Base-by-base conservation (phyloP, 2,329 filamentous ascomycete genomes). In the Beauveria sp. region DNA sequence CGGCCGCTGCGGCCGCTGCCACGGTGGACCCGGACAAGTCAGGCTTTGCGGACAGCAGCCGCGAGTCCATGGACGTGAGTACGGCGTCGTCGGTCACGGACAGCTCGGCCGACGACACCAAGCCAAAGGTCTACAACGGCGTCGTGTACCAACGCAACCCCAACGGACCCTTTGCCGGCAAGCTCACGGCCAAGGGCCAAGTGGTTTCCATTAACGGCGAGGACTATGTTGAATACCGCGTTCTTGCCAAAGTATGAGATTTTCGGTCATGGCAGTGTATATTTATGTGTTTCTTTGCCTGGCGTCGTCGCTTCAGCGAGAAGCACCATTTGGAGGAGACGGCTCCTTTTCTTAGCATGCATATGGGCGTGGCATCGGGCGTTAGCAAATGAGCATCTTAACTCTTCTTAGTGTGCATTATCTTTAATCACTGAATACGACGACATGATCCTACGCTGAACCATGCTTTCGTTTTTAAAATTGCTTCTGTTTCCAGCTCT, bases 151-250 rank as follows among this genome's bases (percentile, higher is more conserved):
- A 86, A 70, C 80, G 84, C 58, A 87, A 85, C 72, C 71, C 78
- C 34, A 84, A 73, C 3, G 85, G 85, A 0, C 83, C 84, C 0
- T 87, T 88, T 64, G 76, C 80, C 64, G 85, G 84, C 24, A 86
- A 86, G 69, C 79, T 87, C n/a, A 84, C 85, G 38, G 85, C 82
- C 51, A 79, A 83, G 64, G 82, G 84, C 5, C 80, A 79, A 10
- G 83, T 88, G 22, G 79, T 88, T 67, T 86, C 76, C 55, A 88
- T 88, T 63, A 84, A 87, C 63, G 85, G 84, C 26, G 85, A 88
- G 69, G 85, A 88, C 65, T 88, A 85, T 64, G 84, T 88, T 31
- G 85, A 88, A 69, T 88, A 88, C 65, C 80, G 85, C 1, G 83
- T 88, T 1, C 77, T 88, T 28, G 86, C 82, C 1, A 87, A 86